These are phyloP conservation scores for Russula compacta DNA, from an alignment of 768 basidiomycete genomes.

Conservation along the genomic window DNA sequence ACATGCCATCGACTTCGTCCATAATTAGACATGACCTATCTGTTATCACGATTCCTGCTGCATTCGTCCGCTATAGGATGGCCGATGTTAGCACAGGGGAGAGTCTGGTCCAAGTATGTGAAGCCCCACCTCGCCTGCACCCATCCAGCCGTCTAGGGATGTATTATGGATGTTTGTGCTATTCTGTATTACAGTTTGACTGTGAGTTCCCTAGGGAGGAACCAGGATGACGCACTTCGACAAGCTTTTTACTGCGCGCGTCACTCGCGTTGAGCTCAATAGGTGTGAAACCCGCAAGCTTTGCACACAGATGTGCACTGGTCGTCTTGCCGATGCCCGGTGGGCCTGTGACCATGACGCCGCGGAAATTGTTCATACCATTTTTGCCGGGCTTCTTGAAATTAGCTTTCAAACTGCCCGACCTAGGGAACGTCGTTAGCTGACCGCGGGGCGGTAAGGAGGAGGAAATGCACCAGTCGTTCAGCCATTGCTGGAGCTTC, in stretches of 20 bases:
- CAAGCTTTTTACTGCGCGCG: conserved; percentile 88
- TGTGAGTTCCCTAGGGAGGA: neutral
- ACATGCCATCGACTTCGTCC: conserved; percentile 99
- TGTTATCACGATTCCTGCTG: conserved; percentile 64
- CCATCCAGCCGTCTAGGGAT: conserved; percentile 81
- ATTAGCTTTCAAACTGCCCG: conserved; percentile 53
- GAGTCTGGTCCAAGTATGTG: neutral
- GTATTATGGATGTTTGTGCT: conserved; percentile 86
- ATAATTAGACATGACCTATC: conserved; percentile 86
- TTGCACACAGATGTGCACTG: conserved; percentile 86
- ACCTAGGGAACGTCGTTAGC: conserved; percentile 39
- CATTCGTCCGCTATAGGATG: conserved; percentile 43
- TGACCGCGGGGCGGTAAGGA: neutral
- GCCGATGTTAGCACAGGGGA: neutral
- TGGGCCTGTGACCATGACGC: conserved; percentile 82
- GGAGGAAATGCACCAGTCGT: conserved; percentile 58
- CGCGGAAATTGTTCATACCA: conserved; percentile 78
- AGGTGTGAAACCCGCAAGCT: conserved; percentile 82
- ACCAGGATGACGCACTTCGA: conserved; percentile 53
- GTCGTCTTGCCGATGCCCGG: conserved; percentile 99
- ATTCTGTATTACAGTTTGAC: conserved; percentile 37
- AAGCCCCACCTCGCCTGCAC: conserved; percentile 39
- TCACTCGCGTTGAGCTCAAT: conserved; percentile 98
- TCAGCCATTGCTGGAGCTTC: conserved; percentile 79
- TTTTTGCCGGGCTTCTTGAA: conserved; percentile 96